Base-by-base conservation (phyloP, 108 stramenopile genomes). In the Aurantiochytrium sp. region DNA sequence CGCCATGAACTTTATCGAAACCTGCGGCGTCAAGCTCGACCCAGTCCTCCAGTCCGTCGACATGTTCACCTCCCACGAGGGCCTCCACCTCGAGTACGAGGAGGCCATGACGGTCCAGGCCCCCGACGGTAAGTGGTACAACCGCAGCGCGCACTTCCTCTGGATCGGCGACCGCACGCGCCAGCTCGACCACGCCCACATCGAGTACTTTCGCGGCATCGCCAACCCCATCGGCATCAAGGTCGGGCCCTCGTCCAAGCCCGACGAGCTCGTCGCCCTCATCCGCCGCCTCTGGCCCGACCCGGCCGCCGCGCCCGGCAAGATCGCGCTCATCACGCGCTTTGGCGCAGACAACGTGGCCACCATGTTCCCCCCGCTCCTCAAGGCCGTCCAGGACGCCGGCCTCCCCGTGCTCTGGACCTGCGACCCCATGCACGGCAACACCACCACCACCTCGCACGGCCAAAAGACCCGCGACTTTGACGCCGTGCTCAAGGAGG, bases 161-260 rank as follows among this genome's bases (percentile, higher is more conserved):
- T 99, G 99, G 98, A 96, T 98, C 34, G 99, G 99, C 54, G 99
- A 98, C 90, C 96, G 99, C 69, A 99, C 99, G 39, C 94, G 99
- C 68, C 95, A 98, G 91, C 94, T 97, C 55, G 99, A 97, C 89
- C 94, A 95, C 42, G 97, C 97, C n/a, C 99, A 99, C 89, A 88
- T 98, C 86, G 98, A 99, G 93, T 99, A 98, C 94, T 90, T 94
- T 48, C 95, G 97, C 10, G 99, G 99, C 41, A 93, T 99, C 81
- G 94, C 94, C 69, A 99, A 99, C 91, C 99, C 99, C 1, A 92
- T 99, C 45, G 99, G 96, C 69, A 96, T 99, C 89, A 99, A 99
- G 92, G 92, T 98, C 37, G 88, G 88, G n/a, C 88, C 88, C 45
- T 55, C 69, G 95, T 97, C 96, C 92, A 96, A 93, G 48, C 97